A percentile compares a stretch with the other conserved stretches of the same genome.
phyloP scores from a whole-genome alignment of 2,329 filamentous ascomycete genomes.

The Aspergillus arachidicola region DNA sequence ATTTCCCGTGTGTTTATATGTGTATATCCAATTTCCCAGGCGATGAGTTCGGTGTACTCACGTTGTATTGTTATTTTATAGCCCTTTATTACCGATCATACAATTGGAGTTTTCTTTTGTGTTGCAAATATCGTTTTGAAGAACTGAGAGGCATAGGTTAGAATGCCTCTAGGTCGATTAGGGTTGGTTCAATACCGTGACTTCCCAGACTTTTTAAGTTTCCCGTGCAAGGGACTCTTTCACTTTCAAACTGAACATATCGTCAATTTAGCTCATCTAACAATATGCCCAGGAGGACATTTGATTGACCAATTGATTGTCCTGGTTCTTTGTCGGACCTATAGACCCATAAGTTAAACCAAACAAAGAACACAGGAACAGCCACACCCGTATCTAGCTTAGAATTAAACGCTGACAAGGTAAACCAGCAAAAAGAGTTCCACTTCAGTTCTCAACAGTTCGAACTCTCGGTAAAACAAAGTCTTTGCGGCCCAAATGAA shows the following conservation, averaged over 20 bases:
- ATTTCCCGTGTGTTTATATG: conserved; percentile 37
- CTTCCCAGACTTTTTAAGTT: not conserved
- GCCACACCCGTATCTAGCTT: not conserved
- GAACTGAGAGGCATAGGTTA: not conserved
- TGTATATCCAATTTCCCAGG: conserved; percentile 44
- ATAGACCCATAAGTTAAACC: not conserved
- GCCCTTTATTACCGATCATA: conserved; percentile 30
- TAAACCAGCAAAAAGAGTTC: not conserved
- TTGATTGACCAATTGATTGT: not conserved
- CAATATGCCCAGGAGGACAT: not conserved
- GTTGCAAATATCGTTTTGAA: conserved; percentile 8
- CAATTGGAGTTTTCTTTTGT: conserved; percentile 32
- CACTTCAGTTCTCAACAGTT: not conserved
- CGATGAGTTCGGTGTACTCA: conserved; percentile 41
- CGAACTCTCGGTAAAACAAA: not conserved
- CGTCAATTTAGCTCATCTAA: not conserved
- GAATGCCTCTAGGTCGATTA: not conserved
- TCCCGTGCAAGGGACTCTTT: not conserved
- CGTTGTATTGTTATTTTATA: conserved; percentile 30
- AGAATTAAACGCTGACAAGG: not conserved
- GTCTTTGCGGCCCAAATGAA: not conserved
- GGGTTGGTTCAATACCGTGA: conserved; percentile 1
- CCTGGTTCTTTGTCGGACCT: not conserved
- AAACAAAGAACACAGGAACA: not conserved
- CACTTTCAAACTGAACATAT: not conserved